Evolutionary conservation across 495 filamentous ascomycete species (phyloP), one percentile per base, ranked within the genome.

Genomic region (Pyrenopolyporus hunteri): DNA sequence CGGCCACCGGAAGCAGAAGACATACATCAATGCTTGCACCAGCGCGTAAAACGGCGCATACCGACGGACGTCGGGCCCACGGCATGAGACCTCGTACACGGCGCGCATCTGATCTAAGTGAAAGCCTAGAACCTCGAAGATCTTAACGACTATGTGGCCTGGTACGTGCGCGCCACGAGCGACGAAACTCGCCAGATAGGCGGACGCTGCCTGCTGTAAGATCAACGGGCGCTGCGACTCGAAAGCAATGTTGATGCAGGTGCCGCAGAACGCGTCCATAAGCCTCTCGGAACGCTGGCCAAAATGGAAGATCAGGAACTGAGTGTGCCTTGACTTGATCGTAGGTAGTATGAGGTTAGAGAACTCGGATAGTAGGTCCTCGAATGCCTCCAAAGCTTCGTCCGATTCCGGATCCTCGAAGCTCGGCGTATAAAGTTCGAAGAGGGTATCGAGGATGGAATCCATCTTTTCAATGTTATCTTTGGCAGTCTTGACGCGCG

Each of bases 1-100:
- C 31, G 89, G 86, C 93, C 93, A 98, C 32, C 95, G 87, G 80
- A 97, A 99, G 79, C 94, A 99, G 80, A 97, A 99, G 45, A 98
- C 96, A 77, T 97, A 96, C 26, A 92, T 79, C 3, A 92, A 68
- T 4, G 93, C 93, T 72, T 98, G 93, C n/a, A 87, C 84, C 36
- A 90, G 85, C 4, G 88, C 86, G 75, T 99, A 98, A 74, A 95
- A 97, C 5, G 89, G 82, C 13, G 83, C 82, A 69, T 92, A 97
- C 26, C 87, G 86, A 36, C 86, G 84, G 20, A 93, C 84, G 73
- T 98, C 92, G 0, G 94, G 93, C 1, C 90, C 91, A 10, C 83
- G 86, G 72, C 91, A 95, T 31, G 73, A 79, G 6, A 73, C 65
- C 65, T 95, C 85, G 66, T 89, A 84, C 22, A 84, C 72, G 22